Percentiles rank a stretch among this genome's conserved stretches.
phyloP scores from a whole-genome alignment of 768 basidiomycete species.

The Favolaschia claudopus region DNA sequence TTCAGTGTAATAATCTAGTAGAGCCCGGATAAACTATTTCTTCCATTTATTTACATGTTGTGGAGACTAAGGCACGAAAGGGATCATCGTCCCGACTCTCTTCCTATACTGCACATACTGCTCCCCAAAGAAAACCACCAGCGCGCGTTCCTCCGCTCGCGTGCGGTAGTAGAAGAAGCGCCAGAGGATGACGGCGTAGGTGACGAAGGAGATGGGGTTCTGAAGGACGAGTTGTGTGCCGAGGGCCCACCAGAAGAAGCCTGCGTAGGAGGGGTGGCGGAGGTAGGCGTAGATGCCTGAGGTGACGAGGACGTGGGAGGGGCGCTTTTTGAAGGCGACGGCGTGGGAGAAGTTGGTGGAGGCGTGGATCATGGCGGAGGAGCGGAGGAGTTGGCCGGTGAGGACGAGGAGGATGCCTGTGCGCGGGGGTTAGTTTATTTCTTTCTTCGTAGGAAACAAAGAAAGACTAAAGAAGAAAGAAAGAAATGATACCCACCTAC shows the following conservation, averaged over 20 bases:
- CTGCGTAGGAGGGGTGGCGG: constrained; percentile 95
- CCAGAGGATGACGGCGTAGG: constrained; percentile 77
- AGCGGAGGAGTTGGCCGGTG: constrained; percentile 80
- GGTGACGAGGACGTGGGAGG: constrained; percentile 83
- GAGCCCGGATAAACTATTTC: too few species aligned
- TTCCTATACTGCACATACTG: constrained; percentile 82
- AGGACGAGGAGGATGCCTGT: constrained; percentile 74
- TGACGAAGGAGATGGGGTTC: constrained; percentile 77
- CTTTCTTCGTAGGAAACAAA: too few species aligned
- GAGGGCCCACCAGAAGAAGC: constrained; percentile 98
- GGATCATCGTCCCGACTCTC: constrained; percentile 86
- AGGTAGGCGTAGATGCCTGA: constrained; percentile 91
- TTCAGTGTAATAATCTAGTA: too few species aligned
- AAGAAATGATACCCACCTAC: constrained; percentile 56
- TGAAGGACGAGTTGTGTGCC: constrained; percentile 93
- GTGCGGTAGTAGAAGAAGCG: constrained; percentile 88
- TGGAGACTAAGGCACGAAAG: constrained; percentile 85
- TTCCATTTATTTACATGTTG: too few species aligned
- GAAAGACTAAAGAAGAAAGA: neutral
- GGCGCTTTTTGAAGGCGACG: constrained; percentile 77
- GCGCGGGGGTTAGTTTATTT: too few species aligned
- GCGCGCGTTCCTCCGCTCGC: constrained; percentile 82
- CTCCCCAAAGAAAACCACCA: constrained; percentile 90
- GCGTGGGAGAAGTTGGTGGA: constrained; percentile 92
- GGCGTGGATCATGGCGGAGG: constrained; percentile 96